A percentile compares a stretch with the other conserved stretches of the same genome.
These are phyloP conservation scores for Raphanus sativus DNA, from an alignment of 345 rosid species.

Conservation along the genomic window DNA sequence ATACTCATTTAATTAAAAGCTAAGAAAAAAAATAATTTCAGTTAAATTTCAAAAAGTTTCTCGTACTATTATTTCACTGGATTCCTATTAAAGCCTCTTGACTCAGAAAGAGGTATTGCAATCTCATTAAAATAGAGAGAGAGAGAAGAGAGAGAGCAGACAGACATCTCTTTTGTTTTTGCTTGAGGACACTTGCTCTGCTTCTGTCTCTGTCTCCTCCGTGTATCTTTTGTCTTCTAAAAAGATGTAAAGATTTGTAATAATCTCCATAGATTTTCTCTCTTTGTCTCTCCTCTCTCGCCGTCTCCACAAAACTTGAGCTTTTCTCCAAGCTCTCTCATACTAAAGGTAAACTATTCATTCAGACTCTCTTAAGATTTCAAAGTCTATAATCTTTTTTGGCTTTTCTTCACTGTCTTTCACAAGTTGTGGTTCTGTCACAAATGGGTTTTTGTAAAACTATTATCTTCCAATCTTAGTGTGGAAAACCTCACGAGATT, in stretches of 20 bases:
- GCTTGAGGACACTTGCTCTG: slow-evolving; percentile 15
- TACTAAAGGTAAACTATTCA: slow-evolving; percentile 27
- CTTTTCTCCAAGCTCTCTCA: neutral
- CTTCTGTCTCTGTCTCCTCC: slow-evolving; percentile 14
- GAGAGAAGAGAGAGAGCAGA: slow-evolving; percentile 19
- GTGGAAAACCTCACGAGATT: neutral
- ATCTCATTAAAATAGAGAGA: slow-evolving; percentile 17
- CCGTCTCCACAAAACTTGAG: neutral
- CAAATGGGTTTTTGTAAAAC: neutral
- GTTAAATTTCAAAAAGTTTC: neutral
- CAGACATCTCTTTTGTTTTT: neutral
- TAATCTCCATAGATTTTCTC: neutral
- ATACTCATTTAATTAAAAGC: slow-evolving; percentile 31
- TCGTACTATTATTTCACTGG: slow-evolving; percentile 16
- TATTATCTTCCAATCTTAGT: neutral
- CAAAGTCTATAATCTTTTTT: neutral
- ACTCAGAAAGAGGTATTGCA: neutral
- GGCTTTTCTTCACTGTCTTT: neutral
- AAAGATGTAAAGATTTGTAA: slow-evolving; percentile 19
- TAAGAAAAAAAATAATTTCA: neutral
- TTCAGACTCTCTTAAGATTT: slow-evolving; percentile 13
- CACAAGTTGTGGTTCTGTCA: neutral
- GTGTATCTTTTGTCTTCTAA: slow-evolving; percentile 5
- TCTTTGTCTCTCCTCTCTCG: slow-evolving; percentile 14
- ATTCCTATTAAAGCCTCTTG: slow-evolving; percentile 39